Percentiles rank a stretch among this genome's conserved stretches.
These are phyloP conservation scores for Penicillium bovifimosum DNA, from an alignment of 495 filamentous ascomycete species.

Conservation along the genomic window DNA sequence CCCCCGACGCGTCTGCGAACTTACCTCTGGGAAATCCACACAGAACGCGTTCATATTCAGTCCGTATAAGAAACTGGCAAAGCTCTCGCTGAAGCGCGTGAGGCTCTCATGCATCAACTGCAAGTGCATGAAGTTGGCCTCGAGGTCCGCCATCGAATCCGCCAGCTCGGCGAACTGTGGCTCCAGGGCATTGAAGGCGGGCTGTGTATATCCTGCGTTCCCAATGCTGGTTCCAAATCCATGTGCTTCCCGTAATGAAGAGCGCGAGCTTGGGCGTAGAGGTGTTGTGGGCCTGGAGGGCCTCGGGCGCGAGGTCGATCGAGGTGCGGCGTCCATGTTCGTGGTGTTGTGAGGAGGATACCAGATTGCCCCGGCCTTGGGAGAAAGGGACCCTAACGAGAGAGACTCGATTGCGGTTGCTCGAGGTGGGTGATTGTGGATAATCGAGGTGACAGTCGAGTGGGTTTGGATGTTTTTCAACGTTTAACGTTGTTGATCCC, in stretches of 20 bases:
- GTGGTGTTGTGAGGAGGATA: not conserved
- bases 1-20: not conserved
- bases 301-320: constrained; percentile 39
- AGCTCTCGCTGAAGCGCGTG: constrained; percentile 90
- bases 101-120: constrained; percentile 96
- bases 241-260: constrained; percentile 70
- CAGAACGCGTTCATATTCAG: constrained; percentile 99
- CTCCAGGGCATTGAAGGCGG: constrained; percentile 78
- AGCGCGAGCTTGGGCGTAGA: constrained; percentile 83
- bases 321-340: constrained; percentile 34
- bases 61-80: constrained; percentile 90
- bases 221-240: constrained; percentile 45
- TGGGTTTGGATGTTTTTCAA: not conserved
- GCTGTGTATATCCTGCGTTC: constrained; percentile 46
- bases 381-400: not conserved
- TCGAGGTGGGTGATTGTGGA: not conserved
- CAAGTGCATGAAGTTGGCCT: constrained; percentile 95
- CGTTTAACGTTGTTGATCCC: not conserved
- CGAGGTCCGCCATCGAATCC: constrained; percentile 90
- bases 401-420: not conserved
- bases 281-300: constrained; percentile 81
- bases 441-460: not conserved
- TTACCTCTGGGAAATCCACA: constrained; percentile 93
- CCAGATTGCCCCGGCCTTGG: not conserved
- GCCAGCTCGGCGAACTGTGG: constrained; percentile 88